Conservation (phyloP, 106 monocot species). For the Phalaenopsis equestris region DNA sequence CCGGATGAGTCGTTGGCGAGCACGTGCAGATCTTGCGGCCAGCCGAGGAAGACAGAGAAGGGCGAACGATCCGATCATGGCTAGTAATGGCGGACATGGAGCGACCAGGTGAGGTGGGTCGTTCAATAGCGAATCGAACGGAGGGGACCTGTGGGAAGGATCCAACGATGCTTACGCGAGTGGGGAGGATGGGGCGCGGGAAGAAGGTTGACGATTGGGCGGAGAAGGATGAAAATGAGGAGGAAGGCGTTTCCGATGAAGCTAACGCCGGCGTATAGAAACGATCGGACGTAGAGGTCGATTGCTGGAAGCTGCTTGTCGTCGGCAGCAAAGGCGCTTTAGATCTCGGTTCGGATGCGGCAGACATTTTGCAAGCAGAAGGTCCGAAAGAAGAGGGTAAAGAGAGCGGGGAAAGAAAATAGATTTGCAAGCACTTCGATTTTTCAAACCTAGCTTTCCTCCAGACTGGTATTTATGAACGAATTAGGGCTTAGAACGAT, state of each 20-base stretch:
- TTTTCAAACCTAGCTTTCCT: conserved; percentile 6
- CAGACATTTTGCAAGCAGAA: neutral
- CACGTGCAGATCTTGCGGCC: conserved; percentile 58
- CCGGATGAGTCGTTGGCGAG: conserved; percentile 85
- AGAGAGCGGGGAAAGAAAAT: neutral
- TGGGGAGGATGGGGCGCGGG: conserved; percentile 35
- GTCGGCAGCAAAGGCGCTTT: neutral
- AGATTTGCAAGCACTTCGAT: neutral
- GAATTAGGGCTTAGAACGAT: neutral
- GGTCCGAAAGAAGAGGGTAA: neutral
- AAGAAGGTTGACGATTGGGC: conserved; percentile 12
- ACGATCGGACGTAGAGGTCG: conserved; percentile 22
- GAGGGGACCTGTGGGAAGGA: conserved; percentile 5
- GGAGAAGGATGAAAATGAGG: conserved; percentile 11
- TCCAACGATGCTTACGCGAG: conserved; percentile 46
- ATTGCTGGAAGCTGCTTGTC: conserved; percentile 14
- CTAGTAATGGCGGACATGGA: conserved; percentile 14
- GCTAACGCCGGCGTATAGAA: conserved; percentile 6
- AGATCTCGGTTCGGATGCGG: neutral
- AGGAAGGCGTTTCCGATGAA: neutral
- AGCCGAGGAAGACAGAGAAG: conserved; percentile 10
- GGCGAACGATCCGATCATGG: neutral
- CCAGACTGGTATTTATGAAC: neutral
- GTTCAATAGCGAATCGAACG: conserved; percentile 46
- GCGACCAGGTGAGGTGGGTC: conserved; percentile 27